phyloP scores from a whole-genome alignment of 164 flowering plant genomes.

The Vitis vinifera region ASM3070453v1 NC_081813.1:1974501-1975000 shows the following conservation, averaged over 20 bases:
- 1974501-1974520: too few species aligned
- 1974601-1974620: slow-evolving; percentile 94
- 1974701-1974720: too few species aligned
- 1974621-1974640: slow-evolving; percentile 96
- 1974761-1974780: slow-evolving; percentile 98
- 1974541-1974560: too few species aligned
- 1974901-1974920: too few species aligned
- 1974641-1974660: slow-evolving; percentile 53
- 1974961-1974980: too few species aligned
- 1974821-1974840: slow-evolving; percentile 78
- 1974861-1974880: too few species aligned
- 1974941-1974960: too few species aligned
- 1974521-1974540: too few species aligned
- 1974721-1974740: neutral
- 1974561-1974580: slow-evolving; percentile 13
- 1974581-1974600: slow-evolving; percentile 98
- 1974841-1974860: neutral
- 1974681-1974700: neutral
- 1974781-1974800: slow-evolving; percentile 96
- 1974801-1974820: slow-evolving; percentile 96
- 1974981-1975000: too few species aligned
- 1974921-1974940: too few species aligned
- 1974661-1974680: neutral
- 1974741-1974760: slow-evolving; percentile 98
- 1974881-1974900: too few species aligned